Conservation (phyloP, 2,329 filamentous ascomycete genomes). For the Colletotrichum orbiculare region DNA sequence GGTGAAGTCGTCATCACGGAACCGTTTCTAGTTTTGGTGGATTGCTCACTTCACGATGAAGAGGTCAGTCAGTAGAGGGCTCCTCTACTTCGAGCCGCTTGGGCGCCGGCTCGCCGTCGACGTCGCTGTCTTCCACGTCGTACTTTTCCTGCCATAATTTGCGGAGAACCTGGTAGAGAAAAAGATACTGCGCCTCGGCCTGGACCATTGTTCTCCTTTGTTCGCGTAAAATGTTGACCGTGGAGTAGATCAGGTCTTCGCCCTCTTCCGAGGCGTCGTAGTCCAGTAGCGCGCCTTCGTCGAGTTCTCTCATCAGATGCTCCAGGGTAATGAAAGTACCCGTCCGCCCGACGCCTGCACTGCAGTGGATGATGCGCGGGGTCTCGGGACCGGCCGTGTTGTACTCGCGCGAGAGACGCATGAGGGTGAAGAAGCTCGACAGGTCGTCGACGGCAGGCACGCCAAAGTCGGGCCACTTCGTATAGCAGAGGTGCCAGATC, state of each 20-base stretch:
- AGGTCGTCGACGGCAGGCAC: constrained; percentile 78
- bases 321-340: constrained; percentile 98
- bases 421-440: constrained; percentile 74
- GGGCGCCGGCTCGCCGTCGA: constrained; percentile 57
- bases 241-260: constrained; percentile 77
- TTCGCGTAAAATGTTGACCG: constrained; percentile 83
- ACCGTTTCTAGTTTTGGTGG: too few species aligned
- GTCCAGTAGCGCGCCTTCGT: constrained; percentile 74
- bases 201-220: constrained; percentile 98
- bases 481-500: constrained; percentile 88
- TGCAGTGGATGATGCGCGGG: constrained; percentile 87
- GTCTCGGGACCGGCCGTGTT: constrained; percentile 58
- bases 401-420: constrained; percentile 71
- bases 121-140: constrained; percentile 49
- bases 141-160: constrained; percentile 79
- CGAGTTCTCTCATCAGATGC: constrained; percentile 85
- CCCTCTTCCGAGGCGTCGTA: constrained; percentile 48
- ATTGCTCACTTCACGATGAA: constrained; percentile 31
- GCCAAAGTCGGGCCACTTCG: constrained; percentile 89
- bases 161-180: constrained; percentile 87
- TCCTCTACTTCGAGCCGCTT: constrained; percentile 66
- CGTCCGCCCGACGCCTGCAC: constrained; percentile 91
- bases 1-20: too few species aligned
- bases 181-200: constrained; percentile 83
- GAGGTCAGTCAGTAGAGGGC: constrained; percentile 49